Conservation (phyloP, 306 rosid species). For the Parietaria judaica region DNA sequence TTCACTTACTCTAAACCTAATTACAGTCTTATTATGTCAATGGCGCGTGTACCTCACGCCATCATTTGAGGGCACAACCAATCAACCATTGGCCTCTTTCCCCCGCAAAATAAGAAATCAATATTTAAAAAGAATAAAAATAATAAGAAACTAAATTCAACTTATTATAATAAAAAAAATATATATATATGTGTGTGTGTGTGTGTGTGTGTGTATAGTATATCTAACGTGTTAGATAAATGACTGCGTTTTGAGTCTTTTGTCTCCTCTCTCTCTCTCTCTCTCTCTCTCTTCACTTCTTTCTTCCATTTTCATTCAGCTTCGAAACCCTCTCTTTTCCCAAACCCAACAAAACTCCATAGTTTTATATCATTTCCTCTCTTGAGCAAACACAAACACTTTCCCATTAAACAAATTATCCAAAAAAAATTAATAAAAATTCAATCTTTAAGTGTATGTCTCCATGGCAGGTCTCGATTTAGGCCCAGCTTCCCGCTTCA, state of each 20-base stretch:
- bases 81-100: slow-evolving; percentile 6
- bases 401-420: background rate
- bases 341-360: slow-evolving; percentile 9
- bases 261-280: slow-evolving; percentile 16
- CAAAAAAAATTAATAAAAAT: slow-evolving; percentile 18
- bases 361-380: background rate
- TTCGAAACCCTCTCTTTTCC: slow-evolving; percentile 19
- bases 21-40: no score
- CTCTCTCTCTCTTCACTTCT: slow-evolving; percentile 19
- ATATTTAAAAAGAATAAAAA: background rate
- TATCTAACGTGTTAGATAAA: slow-evolving; percentile 39
- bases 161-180: slow-evolving; percentile 23
- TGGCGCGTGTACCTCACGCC: slow-evolving; percentile 44
- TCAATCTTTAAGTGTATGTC: slow-evolving; percentile 17
- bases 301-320: slow-evolving; percentile 15
- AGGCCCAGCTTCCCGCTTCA: slow-evolving; percentile 62
- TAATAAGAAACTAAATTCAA: slow-evolving; percentile 23
- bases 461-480: slow-evolving; percentile 91
- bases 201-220: background rate
- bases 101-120: slow-evolving; percentile 26
- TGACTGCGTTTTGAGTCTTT: slow-evolving; percentile 51
- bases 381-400: background rate
- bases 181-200: background rate
- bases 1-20: no score
- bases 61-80: background rate